Conservation (phyloP, 2,329 filamentous ascomycete species). For the Trichoderma sp. region DNA sequence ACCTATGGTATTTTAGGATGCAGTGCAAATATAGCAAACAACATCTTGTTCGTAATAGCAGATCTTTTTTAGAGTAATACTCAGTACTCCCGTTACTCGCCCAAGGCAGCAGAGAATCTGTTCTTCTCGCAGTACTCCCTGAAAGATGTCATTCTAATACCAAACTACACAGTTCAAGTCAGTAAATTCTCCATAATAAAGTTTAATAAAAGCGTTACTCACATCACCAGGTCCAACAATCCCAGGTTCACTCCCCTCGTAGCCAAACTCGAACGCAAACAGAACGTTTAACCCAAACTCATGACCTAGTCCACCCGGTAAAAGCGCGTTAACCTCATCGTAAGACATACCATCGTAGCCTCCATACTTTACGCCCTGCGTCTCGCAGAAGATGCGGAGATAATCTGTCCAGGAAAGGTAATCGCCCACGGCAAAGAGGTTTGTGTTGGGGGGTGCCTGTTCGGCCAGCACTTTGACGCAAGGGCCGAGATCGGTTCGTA, state of each 20-base stretch:
- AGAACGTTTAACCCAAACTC: constrained; percentile 28
- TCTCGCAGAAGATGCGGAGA: constrained; percentile 25
- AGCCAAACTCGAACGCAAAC: constrained; percentile 28
- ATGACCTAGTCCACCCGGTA: constrained; percentile 26
- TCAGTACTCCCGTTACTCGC: background rate
- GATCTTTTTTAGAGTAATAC: background rate
- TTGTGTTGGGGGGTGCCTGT: constrained; percentile 20
- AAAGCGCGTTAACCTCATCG: constrained; percentile 24
- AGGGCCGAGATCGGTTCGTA: constrained; percentile 25
- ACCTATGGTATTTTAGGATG: too few relatives aligned
- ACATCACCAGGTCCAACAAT: constrained; percentile 26
- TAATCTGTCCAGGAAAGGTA: constrained; percentile 26
- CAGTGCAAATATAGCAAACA: too few relatives aligned
- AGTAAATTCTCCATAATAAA: background rate
- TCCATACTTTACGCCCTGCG: constrained; percentile 27
- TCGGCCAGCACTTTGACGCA: constrained; percentile 27
- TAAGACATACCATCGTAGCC: constrained; percentile 28
- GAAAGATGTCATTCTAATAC: constrained; percentile 11
- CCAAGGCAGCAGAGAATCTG: background rate
- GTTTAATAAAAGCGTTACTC: background rate
- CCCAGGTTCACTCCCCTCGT: constrained; percentile 26
- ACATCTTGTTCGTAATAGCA: too few relatives aligned
- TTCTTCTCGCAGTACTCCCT: constrained; percentile 9
- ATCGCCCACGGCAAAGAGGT: constrained; percentile 26
- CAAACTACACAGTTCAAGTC: background rate